Base-by-base conservation (phyloP, 208 protist species). In the Trypanosoma boissoni region DNA sequence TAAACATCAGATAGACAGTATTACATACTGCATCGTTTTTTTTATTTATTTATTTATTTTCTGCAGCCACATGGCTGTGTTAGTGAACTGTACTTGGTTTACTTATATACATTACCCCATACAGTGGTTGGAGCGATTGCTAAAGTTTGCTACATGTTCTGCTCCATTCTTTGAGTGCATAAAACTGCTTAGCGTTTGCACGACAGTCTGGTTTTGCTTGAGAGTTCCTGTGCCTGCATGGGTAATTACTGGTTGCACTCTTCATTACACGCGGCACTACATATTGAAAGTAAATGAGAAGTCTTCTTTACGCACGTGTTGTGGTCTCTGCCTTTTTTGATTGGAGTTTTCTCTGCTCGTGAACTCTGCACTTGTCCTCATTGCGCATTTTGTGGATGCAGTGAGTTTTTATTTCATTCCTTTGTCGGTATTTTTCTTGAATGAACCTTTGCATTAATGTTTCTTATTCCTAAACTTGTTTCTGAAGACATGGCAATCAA, bases 71-170 rank as follows among this genome's bases (percentile, higher is more conserved):
- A 28, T 91, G 87, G 83, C 71, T 94, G 2, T 94, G 88, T 65
- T 72, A 91, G 5, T 91, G 81, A 6, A 86, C 83, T 24, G 73
- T 91, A 16, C 86, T 89, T 68, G 81, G 87, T 8, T 69, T 91
- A 16, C 87, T 79, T 2, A 82, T 94, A 24, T 88, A 76, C 18
- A 94, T 91, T 62, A 90, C n/a, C 84, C 6, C 88, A 91, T 67
- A 91, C 83, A 21, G 88, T 91, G 34, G 73, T 88, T 12, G 83
- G 88, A 28, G 84, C 84, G 16, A 78, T n/a, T 94, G 44, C 39
- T 94, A 12, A 78, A 83, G 24, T 93, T 86, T 44, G 86, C 80
- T 23, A 24, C 91, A 37, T 85, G 80, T 50, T 72, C 78, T 37
- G 72, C 64, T 14, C 65, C 71, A 10, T 75, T 74, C 20, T 84